These are phyloP conservation scores for Glycine latifolia DNA, from an alignment of 306 rosid species.

Conservation along the genomic window DNA sequence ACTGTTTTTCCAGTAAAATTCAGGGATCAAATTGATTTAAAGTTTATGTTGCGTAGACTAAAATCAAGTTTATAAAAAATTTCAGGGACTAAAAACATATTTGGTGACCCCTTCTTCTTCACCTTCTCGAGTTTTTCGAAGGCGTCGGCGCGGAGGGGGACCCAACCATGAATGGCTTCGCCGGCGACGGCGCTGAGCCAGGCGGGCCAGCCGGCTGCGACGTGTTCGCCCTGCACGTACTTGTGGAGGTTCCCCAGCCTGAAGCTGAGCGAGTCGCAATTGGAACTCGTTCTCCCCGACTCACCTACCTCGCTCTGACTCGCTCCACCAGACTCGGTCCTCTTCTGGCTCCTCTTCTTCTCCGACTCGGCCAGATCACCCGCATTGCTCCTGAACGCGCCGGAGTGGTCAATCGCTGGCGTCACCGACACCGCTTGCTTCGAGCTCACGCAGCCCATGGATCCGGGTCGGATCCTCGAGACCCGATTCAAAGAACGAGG, in stretches of 20 bases:
- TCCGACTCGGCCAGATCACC: constrained; percentile 49
- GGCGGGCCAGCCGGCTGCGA: constrained; percentile 95
- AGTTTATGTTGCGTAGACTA: no score
- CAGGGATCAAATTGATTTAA: no score
- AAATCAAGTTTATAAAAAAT: no score
- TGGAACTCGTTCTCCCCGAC: constrained; percentile 77
- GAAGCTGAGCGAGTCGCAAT: constrained; percentile 75
- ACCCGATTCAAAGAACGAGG: neutral
- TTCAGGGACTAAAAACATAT: neutral
- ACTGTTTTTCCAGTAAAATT: no score
- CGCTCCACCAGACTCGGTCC: constrained; percentile 53
- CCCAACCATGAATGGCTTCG: constrained; percentile 96
- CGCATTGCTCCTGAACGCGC: constrained; percentile 58
- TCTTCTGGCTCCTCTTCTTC: constrained; percentile 38
- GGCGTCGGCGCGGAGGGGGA: constrained; percentile 83
- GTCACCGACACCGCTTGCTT: constrained; percentile 92
- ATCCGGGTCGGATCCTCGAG: constrained; percentile 27
- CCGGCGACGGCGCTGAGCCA: constrained; percentile 98
- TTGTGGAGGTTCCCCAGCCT: constrained; percentile 73
- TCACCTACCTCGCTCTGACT: constrained; percentile 74
- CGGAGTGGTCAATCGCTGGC: constrained; percentile 83
- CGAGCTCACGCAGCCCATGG: constrained; percentile 90
- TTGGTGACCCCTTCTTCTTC: neutral
- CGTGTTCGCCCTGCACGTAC: constrained; percentile 81
- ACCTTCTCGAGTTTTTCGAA: constrained; percentile 92